A percentile compares a stretch with the other conserved stretches of the same genome.
phyloP scores from a whole-genome alignment of 345 rosid species.

The Viola odorata region DNA sequence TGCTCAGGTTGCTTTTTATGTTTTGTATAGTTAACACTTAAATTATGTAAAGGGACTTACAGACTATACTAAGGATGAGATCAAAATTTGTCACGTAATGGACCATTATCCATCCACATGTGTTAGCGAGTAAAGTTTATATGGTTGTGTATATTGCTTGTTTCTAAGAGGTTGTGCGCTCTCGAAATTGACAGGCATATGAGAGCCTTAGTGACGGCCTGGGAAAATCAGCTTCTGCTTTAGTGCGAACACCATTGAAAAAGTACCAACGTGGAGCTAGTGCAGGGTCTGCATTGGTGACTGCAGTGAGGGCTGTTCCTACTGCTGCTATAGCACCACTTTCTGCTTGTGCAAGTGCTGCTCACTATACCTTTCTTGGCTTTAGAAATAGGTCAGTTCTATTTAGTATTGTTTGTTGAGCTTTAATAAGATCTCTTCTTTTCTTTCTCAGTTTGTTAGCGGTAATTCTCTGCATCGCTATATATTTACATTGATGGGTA shows the following conservation, averaged over 20 bases:
- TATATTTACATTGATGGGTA: constrained; percentile 10
- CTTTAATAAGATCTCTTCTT: neutral
- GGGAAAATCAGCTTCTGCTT: constrained; percentile 84
- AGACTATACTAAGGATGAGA: too few relatives aligned
- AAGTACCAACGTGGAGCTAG: constrained; percentile 79
- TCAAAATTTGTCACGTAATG: too few relatives aligned
- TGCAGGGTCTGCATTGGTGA: constrained; percentile 74
- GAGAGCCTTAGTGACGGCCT: constrained; percentile 80
- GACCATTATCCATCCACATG: too few relatives aligned
- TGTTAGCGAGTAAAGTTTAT: too few relatives aligned
- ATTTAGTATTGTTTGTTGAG: neutral
- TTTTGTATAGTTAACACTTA: neutral
- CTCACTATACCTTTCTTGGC: constrained; percentile 80
- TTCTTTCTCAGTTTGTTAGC: neutral
- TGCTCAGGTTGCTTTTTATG: neutral
- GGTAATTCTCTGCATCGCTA: neutral
- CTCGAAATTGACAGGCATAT: constrained; percentile 52
- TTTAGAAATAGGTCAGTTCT: constrained; percentile 72
- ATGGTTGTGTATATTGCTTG: neutral
- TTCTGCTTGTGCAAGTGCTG: constrained; percentile 78
- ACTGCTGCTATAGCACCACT: constrained; percentile 91
- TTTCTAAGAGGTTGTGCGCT: constrained; percentile 8
- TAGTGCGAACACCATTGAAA: constrained; percentile 73
- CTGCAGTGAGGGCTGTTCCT: constrained; percentile 78
- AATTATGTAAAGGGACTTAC: neutral